Conservation (phyloP, 176 grass and related monocot genomes). For the Zizania latifolia region DNA sequence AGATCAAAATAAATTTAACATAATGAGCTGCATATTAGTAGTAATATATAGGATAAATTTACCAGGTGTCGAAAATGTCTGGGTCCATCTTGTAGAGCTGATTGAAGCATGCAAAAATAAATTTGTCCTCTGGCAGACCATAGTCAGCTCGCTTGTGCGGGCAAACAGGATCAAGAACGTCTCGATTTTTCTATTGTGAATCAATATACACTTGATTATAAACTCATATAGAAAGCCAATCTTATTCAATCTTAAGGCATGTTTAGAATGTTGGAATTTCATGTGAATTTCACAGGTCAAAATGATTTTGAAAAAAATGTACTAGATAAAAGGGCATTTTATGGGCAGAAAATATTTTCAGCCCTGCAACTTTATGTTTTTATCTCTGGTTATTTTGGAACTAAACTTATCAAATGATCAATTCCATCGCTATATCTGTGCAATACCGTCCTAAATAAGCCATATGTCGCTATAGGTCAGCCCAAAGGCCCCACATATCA, state of each 20-base stretch:
- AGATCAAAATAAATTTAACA: neutral
- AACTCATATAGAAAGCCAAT: neutral
- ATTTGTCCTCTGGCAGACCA: conserved; percentile 69
- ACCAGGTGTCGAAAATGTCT: conserved; percentile 82
- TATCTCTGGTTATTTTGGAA: neutral
- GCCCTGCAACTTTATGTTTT: neutral
- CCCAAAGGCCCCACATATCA: neutral
- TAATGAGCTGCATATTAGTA: neutral
- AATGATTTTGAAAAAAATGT: too few relatives aligned
- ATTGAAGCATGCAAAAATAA: conserved; percentile 93
- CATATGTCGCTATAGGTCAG: neutral
- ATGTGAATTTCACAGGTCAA: neutral
- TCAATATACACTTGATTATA: neutral
- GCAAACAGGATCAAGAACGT: conserved; percentile 49
- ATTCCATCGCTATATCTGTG: neutral
- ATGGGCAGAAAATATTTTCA: neutral
- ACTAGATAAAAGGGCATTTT: too few relatives aligned
- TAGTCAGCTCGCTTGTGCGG: conserved; percentile 70
- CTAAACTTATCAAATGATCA: neutral
- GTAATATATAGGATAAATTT: conserved; percentile 5
- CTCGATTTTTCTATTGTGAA: conserved; percentile 53
- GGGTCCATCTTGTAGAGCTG: conserved; percentile 96
- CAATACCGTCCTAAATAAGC: neutral
- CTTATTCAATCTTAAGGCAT: neutral
- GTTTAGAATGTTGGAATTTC: neutral